Percentiles rank a stretch among this genome's conserved stretches.
These are phyloP conservation scores for Penicillium nordicum DNA, from an alignment of 2,329 filamentous ascomycete genomes.

Conservation along the genomic window DNA sequence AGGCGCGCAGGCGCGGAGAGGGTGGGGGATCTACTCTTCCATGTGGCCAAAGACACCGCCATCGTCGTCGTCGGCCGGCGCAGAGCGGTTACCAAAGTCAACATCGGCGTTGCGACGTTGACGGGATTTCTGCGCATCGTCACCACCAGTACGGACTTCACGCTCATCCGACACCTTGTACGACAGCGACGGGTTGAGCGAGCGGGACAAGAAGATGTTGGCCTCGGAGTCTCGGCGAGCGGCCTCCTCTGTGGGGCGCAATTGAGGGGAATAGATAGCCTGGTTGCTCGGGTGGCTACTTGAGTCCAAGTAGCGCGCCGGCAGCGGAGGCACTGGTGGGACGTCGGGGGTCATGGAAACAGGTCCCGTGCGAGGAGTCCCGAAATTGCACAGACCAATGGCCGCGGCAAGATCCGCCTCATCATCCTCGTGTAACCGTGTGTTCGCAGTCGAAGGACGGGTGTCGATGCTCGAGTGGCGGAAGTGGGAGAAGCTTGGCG, in stretches of 20 bases:
- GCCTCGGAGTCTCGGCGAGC: conserved; percentile 37
- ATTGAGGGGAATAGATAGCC: conserved; percentile 49
- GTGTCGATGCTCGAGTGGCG: conserved; percentile 72
- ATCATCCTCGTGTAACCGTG: conserved; percentile 71
- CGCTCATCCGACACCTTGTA: conserved; percentile 51
- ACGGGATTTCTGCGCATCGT: conserved; percentile 41
- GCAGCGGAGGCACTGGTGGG: conserved; percentile 83
- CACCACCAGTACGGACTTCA: conserved; percentile 68
- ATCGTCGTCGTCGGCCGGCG: conserved; percentile 80
- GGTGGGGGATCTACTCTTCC: conserved; percentile 66
- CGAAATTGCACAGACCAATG: conserved; percentile 84
- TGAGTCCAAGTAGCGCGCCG: conserved; percentile 68
- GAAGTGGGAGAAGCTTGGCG: conserved; percentile 54
- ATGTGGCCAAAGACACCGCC: conserved; percentile 94
- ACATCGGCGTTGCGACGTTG: conserved; percentile 37
- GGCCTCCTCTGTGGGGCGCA: conserved; percentile 30
- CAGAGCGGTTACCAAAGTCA: conserved; percentile 38
- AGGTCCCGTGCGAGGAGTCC: conserved; percentile 67
- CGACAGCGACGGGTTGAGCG: conserved; percentile 45
- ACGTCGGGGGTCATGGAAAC: conserved; percentile 66
- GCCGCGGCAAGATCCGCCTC: conserved; percentile 86
- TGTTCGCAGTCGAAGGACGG: conserved; percentile 75
- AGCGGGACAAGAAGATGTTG: conserved; percentile 42
- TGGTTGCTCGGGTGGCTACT: conserved; percentile 64
- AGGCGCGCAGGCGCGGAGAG: neutral